Base-by-base conservation (phyloP, 2,329 filamentous ascomycete species). In the Monilinia laxa region DNA sequence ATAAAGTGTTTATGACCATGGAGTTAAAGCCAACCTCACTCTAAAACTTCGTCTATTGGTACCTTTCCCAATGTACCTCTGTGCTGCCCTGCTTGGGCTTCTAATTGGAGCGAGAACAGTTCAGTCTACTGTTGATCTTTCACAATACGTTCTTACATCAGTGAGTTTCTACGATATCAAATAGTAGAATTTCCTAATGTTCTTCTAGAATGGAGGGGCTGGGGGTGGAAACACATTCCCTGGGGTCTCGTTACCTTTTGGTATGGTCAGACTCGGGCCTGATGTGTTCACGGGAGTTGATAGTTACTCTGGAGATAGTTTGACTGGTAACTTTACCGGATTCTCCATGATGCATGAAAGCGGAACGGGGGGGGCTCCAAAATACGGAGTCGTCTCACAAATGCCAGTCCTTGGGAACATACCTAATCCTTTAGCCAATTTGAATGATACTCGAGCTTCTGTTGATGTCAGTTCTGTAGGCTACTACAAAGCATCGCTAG, bases 321-420 rank as follows among this genome's bases (percentile, higher is more conserved):
- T 79, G 0, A 75, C 74, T 14, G 84, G 85, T 4, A 80, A 81
- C 40, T 83, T 87, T 70, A 84, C 81, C 0, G 85, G 84, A 5
- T 88, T 88, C 75, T 85, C 83, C 65, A 80, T 88, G 82, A 84
- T 89, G 71, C 87, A 89, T 70, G 86, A 88, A 73, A 85, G 83
- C 68, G 87, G 87, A 7, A 91, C 87, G 0, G 88, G 88, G 4
- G 88, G 88, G 1, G 86, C 86, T 1, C 87, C 88, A 2, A 90
- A 90, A 0, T 90, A 90, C 66, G 88, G 88, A 4, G 85, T 88
- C 2, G 83, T 87, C 38, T 80, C 83, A 0, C 85, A 87, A 75
- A 80, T 87, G 77, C 85, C 84, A 0, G 76, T 84, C 10, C 71
- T 82, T 0, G 84, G 84, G 0, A 73, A 74, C 18, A 75, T 87